Conservation (phyloP, 2,329 filamentous ascomycete genomes). For the Pezicula carpinea region DNA sequence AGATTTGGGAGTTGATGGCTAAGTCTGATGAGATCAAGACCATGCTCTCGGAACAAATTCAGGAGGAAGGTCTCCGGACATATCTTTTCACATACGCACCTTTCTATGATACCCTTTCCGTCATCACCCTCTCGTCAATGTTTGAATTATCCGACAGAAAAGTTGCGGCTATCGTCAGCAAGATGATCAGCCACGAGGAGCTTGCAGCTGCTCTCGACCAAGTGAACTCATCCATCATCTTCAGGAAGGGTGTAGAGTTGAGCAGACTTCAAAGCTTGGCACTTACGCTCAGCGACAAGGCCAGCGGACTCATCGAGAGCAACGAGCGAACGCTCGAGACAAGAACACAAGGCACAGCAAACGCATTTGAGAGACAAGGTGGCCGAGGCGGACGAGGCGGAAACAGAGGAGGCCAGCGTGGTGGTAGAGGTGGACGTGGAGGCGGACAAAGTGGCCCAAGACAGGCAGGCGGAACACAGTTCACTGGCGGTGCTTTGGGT, state of each 20-base stretch:
- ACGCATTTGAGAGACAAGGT: constrained; percentile 91
- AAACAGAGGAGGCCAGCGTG: constrained; percentile 58
- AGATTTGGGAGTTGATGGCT: constrained; percentile 99
- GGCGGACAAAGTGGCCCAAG: constrained; percentile 55
- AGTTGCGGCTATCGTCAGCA: constrained; percentile 91
- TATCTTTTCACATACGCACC: constrained; percentile 99
- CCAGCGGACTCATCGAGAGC: constrained; percentile 88
- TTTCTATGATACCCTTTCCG: constrained; percentile 94
- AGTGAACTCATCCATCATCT: constrained; percentile 95
- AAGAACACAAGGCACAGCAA: constrained; percentile 90
- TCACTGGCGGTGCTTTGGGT: constrained; percentile 76
- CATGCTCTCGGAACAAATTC: constrained; percentile 97
- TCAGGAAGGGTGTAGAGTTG: constrained; percentile 98
- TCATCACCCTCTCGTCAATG: constrained; percentile 83
- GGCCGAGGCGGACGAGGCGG: constrained; percentile 68
- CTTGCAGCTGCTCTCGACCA: constrained; percentile 94
- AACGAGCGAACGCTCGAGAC: constrained; percentile 98
- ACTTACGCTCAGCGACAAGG: constrained; percentile 92
- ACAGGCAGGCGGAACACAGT: constrained; percentile 70
- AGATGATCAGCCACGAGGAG: constrained; percentile 99
- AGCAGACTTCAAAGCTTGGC: constrained; percentile 93
- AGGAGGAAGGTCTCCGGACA: constrained; percentile 95
- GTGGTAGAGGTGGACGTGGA: constrained; percentile 56
- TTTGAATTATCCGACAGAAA: constrained; percentile 91
- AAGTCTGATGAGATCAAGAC: constrained; percentile 89